These are phyloP conservation scores for Zygotorulaspora chibaensis DNA, from an alignment of 805 yeast species.

Conservation along the genomic window DNA sequence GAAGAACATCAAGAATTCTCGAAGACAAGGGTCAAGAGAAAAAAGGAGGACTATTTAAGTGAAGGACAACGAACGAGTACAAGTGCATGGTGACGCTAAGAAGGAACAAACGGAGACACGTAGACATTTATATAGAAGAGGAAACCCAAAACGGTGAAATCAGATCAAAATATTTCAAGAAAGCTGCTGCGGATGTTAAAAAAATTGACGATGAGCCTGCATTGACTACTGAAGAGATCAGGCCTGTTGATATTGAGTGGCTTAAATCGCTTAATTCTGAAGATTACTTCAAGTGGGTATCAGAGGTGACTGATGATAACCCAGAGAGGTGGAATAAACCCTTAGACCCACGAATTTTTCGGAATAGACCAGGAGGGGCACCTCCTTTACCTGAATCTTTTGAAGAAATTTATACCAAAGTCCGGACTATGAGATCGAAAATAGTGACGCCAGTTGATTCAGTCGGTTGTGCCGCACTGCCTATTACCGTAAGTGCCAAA, in stretches of 20 bases:
- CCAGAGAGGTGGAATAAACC: slow-evolving; percentile 23
- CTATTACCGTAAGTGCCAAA: slow-evolving; percentile 36
- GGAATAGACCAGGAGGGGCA: slow-evolving; percentile 8
- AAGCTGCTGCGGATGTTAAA: slow-evolving; percentile 1
- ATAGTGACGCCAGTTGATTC: slow-evolving; percentile 82
- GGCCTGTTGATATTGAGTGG: slow-evolving; percentile 23
- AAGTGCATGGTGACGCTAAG: slow-evolving; percentile 7
- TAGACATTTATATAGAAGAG: slow-evolving; percentile 8
- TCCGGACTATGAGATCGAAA: slow-evolving; percentile 62
- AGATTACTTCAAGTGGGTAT: slow-evolving; percentile 28
- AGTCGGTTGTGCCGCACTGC: slow-evolving; percentile 73
- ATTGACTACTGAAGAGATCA: neutral
- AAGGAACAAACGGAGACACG: slow-evolving; percentile 8
- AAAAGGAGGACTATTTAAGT: neutral
- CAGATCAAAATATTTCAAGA: slow-evolving; percentile 24
- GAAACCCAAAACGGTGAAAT: slow-evolving; percentile 5
- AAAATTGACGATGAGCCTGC: slow-evolving; percentile 2
- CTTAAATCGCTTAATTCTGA: slow-evolving; percentile 27
- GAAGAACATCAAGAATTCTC: too few species aligned
- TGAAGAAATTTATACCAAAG: slow-evolving; percentile 50
- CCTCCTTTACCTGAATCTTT: slow-evolving; percentile 44
- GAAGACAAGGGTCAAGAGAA: too few species aligned
- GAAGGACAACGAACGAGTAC: neutral
- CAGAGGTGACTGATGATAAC: slow-evolving; percentile 25
- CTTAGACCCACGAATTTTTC: slow-evolving; percentile 13